Evolutionary conservation across 228 moss, liverwort and hornwort genomes (phyloP).

Genomic region (Sphagnum fallax): DNA sequence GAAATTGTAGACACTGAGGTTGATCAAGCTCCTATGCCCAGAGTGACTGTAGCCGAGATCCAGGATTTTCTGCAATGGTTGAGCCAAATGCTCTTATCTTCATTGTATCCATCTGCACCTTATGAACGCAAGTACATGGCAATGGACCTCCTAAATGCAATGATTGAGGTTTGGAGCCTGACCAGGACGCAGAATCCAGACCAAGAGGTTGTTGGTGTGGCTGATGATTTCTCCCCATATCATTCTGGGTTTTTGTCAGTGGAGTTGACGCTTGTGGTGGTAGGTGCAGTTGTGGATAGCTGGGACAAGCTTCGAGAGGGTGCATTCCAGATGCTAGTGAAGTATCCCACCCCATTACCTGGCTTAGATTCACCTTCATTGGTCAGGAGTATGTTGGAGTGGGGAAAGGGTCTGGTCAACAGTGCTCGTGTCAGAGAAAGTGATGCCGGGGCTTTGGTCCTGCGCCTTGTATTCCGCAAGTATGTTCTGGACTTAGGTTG

Average conservation of each 20-base stretch:
- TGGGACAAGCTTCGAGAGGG: conserved; percentile 96
- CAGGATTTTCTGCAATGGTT: conserved; percentile 94
- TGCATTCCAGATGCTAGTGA: conserved; percentile 79
- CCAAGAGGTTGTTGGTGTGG: conserved; percentile 4
- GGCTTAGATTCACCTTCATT: conserved; percentile 66
- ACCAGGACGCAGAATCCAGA: conserved; percentile 1
- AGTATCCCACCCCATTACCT: conserved; percentile 85
- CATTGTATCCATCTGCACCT: conserved; percentile 92
- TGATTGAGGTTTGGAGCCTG: conserved; percentile 86
- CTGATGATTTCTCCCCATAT: conserved; percentile 65
- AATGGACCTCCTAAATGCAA: conserved; percentile 80
- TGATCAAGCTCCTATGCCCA: conserved; percentile 19
- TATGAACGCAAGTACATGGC: conserved; percentile 96
- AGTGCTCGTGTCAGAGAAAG: conserved; percentile 98
- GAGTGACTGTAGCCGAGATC: conserved; percentile 61
- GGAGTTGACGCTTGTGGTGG: conserved; percentile 84
- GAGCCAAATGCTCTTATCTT: conserved; percentile 75
- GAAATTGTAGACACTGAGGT: conserved; percentile 4
- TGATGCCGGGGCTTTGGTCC: conserved; percentile 88
- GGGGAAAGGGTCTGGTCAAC: conserved; percentile 84
- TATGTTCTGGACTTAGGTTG: conserved; percentile 96
- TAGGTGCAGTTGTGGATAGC: conserved; percentile 95
- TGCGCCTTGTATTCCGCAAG: conserved; percentile 87
- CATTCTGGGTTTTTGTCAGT: conserved; percentile 67
- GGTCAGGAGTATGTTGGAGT: conserved; percentile 59